A percentile compares a stretch with the other conserved stretches of the same genome.
phyloP scores from a whole-genome alignment of 2,329 filamentous ascomycete species.

The Fusarium pseudoanthophilum region DNA sequence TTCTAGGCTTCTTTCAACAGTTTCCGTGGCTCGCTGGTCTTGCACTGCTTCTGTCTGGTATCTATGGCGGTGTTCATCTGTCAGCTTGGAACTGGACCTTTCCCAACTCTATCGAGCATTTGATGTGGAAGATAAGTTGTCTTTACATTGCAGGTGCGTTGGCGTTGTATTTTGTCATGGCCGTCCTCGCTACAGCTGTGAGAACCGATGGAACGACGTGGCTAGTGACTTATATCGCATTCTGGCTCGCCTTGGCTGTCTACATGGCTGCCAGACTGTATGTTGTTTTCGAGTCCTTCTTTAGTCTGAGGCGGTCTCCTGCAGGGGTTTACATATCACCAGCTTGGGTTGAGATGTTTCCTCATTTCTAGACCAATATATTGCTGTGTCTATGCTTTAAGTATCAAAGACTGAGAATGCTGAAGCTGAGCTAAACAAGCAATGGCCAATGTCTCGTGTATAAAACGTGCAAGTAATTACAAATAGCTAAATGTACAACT shows the following conservation, averaged over 20 bases:
- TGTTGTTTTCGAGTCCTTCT: conserved; percentile 6
- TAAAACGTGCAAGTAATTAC: conserved; percentile 30
- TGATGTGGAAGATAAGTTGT: background rate
- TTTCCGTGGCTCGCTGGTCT: conserved; percentile 10
- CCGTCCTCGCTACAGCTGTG: background rate
- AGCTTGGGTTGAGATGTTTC: conserved; percentile 2
- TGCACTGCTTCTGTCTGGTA: conserved; percentile 1
- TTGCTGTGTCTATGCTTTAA: background rate
- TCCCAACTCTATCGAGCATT: background rate
- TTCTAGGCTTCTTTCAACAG: conserved; percentile 1
- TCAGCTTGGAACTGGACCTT: conserved; percentile 7
- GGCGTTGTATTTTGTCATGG: conserved; percentile 1
- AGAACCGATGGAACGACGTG: background rate
- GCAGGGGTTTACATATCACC: background rate
- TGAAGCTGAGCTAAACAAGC: background rate
- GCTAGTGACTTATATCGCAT: background rate
- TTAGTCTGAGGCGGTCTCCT: background rate
- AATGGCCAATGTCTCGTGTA: background rate
- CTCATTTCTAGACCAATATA: background rate
- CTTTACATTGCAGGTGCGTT: background rate
- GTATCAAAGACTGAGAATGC: background rate
- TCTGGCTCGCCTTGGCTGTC: background rate
- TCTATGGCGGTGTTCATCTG: conserved; percentile 1
- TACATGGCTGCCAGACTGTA: background rate
- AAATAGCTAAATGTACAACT: conserved; percentile 34